A percentile compares a stretch with the other conserved stretches of the same genome.
phyloP scores from a whole-genome alignment of 305 asterid species.

The Caryopteris hybrid region DNA sequence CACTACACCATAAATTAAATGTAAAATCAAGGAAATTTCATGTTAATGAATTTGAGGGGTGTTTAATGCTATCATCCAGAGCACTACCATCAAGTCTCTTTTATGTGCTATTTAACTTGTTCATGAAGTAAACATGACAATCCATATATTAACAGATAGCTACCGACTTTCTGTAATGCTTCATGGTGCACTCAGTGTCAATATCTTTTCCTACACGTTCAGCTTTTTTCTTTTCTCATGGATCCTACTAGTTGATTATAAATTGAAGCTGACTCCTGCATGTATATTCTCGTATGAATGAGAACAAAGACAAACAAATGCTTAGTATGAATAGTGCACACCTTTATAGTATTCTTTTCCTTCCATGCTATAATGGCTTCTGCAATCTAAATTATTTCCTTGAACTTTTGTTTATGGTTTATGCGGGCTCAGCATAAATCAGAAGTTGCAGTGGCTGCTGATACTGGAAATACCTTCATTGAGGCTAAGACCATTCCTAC shows the following conservation, averaged over 20 bases:
- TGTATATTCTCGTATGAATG: background rate
- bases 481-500: constrained; percentile 62
- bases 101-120: too few species aligned
- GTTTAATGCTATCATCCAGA: too few species aligned
- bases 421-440: constrained; percentile 50
- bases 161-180: constrained; percentile 1
- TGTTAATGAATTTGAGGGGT: too few species aligned
- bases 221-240: background rate
- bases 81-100: too few species aligned
- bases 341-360: constrained; percentile 7
- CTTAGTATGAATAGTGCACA: constrained; percentile 4
- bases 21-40: too few species aligned
- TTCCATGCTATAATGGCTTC: constrained; percentile 5
- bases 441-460: constrained; percentile 43
- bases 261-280: constrained; percentile 5
- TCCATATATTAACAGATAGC: too few species aligned
- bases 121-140: too few species aligned
- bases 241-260: background rate
- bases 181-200: background rate
- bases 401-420: constrained; percentile 12
- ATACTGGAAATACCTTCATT: constrained; percentile 43
- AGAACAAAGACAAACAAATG: constrained; percentile 5
- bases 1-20: too few species aligned
- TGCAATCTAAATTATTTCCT: constrained; percentile 12
- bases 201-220: background rate